These are phyloP conservation scores for Lipomyces yamanashiensis DNA, from an alignment of 805 yeast species.

Conservation along the genomic window DNA sequence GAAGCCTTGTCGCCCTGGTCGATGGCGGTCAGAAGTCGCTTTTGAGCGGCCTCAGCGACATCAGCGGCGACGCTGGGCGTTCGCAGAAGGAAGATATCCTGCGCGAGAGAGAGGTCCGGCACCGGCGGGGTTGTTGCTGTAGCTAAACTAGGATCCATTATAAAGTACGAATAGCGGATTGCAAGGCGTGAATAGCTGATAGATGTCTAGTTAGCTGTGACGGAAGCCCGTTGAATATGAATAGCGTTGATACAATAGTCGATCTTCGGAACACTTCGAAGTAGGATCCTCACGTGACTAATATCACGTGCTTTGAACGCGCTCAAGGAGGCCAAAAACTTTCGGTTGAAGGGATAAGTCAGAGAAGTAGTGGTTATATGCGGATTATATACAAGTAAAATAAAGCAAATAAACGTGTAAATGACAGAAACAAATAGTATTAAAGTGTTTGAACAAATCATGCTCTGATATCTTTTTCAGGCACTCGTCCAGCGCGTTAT, in stretches of 20 bases:
- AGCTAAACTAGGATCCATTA: conserved; percentile 2
- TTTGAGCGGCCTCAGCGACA: conserved; percentile 52
- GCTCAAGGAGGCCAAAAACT: not conserved
- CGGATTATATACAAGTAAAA: not conserved
- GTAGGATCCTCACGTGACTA: not conserved
- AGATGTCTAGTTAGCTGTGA: not conserved
- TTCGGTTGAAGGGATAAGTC: conserved; percentile 6
- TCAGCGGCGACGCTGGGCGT: conserved; percentile 46
- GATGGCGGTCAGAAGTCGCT: conserved; percentile 59
- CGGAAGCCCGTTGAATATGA: not conserved
- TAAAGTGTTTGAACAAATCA: too few relatives aligned
- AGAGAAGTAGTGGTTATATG: not conserved
- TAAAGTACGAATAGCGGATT: not conserved
- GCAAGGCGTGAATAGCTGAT: not conserved
- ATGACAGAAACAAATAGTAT: too few relatives aligned
- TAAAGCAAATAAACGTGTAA: not conserved
- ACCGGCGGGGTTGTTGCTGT: conserved; percentile 46
- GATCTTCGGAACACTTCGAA: not conserved
- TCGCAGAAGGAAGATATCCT: conserved; percentile 69
- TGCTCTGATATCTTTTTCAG: not conserved
- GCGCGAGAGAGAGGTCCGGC: conserved; percentile 85
- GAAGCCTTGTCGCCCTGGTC: conserved; percentile 74
- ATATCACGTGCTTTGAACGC: not conserved
- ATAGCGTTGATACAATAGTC: not conserved
- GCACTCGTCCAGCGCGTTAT: not conserved